Conservation (phyloP, 805 yeast genomes). For the Brettanomyces anomalus region DNA sequence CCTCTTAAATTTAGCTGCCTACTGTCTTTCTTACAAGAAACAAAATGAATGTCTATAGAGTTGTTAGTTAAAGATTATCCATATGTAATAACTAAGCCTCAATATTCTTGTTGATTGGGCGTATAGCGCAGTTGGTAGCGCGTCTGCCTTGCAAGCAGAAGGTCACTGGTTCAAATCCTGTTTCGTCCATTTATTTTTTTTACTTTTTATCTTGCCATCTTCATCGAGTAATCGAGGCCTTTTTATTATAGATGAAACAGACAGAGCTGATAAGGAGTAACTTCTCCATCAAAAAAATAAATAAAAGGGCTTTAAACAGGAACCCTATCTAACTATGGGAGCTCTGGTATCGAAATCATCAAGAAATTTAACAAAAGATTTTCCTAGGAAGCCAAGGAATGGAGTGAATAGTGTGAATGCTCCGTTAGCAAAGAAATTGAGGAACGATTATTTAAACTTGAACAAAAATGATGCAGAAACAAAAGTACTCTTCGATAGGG, state of each 20-base stretch:
- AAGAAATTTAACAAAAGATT: slow-evolving; percentile 2
- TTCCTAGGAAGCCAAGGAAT: slow-evolving; percentile 4
- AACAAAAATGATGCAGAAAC: not conserved
- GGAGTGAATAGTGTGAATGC: not conserved
- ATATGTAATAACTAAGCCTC: no score
- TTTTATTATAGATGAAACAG: slow-evolving; percentile 6
- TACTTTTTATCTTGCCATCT: not conserved
- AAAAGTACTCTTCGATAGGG: not conserved
- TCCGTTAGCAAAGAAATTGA: slow-evolving; percentile 9
- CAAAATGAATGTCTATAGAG: no score
- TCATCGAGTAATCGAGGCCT: no score
- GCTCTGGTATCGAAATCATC: slow-evolving; percentile 15
- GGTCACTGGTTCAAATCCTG: slow-evolving; percentile 76
- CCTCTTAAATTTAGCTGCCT: no score
- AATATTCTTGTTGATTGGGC: slow-evolving; percentile 33
- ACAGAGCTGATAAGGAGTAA: no score
- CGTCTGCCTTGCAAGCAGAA: slow-evolving; percentile 71
- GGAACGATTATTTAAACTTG: slow-evolving; percentile 5
- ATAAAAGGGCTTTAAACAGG: no score
- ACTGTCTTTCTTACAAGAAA: no score
- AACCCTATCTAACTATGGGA: no score
- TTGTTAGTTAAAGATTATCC: no score
- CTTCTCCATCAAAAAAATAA: not conserved
- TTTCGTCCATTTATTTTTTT: slow-evolving; percentile 47
- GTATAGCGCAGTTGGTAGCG: slow-evolving; percentile 82